Evolutionary conservation across 2,329 filamentous ascomycete genomes (phyloP).

Genomic region (Fusarium chaquense): DNA sequence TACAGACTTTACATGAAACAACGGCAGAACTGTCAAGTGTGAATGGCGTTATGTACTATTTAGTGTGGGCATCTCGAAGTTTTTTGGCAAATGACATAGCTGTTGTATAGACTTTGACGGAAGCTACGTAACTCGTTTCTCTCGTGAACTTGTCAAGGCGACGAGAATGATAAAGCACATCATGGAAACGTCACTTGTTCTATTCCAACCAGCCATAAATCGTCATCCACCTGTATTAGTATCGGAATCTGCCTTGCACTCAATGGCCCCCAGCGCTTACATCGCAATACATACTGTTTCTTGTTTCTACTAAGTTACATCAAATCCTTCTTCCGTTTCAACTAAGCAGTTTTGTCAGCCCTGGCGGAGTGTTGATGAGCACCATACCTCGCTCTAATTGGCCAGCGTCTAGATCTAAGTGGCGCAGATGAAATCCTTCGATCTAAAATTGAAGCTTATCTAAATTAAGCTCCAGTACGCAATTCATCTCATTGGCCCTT

Average conservation of each 20-base stretch:
- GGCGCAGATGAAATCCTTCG: constrained; percentile 3
- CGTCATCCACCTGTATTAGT: neutral
- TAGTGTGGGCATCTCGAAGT: neutral
- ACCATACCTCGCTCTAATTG: neutral
- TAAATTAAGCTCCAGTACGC: neutral
- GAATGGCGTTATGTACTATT: neutral
- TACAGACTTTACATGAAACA: neutral
- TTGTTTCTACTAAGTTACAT: neutral
- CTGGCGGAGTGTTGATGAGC: neutral
- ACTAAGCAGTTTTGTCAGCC: neutral
- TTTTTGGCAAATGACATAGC: neutral
- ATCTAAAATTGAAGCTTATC: neutral
- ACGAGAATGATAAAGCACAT: neutral
- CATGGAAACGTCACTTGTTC: no score
- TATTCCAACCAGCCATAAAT: neutral
- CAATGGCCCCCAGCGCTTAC: neutral
- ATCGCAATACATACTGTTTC: neutral
- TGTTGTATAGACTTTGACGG: neutral
- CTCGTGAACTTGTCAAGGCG: no score
- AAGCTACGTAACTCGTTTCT: neutral
- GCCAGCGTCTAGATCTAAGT: neutral
- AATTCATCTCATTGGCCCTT: neutral
- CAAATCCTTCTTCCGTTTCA: neutral
- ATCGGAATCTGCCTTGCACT: neutral
- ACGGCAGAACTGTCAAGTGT: neutral